phyloP scores from a whole-genome alignment of 306 rosid species.

The Pyrus betulifolia region DNA sequence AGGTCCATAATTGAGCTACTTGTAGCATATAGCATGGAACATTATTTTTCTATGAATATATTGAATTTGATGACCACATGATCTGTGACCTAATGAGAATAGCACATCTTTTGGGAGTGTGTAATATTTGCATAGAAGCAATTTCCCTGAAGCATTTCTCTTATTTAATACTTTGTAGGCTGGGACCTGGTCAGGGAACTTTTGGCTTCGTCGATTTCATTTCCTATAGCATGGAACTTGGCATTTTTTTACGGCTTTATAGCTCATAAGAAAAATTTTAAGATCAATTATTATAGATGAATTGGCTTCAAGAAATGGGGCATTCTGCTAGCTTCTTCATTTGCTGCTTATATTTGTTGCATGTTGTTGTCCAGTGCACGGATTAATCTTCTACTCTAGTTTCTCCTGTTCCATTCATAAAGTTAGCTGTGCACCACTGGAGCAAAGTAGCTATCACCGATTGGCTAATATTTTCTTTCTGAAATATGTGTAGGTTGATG shows the following conservation, averaged over 20 bases:
- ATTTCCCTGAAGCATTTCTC: neutral
- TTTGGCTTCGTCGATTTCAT: neutral
- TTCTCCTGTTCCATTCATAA: neutral
- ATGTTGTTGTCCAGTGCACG: neutral
- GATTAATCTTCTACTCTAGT: neutral
- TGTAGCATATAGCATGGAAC: neutral
- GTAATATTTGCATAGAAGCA: neutral
- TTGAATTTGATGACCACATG: neutral
- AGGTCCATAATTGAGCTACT: conserved; percentile 2
- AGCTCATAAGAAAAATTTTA: neutral
- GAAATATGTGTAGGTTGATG: conserved; percentile 77
- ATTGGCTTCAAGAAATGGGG: neutral
- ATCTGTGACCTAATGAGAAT: neutral
- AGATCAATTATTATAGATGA: neutral
- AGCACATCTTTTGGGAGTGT: neutral
- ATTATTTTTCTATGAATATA: neutral
- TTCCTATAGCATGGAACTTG: neutral
- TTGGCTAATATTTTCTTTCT: conserved; percentile 10
- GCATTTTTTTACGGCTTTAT: neutral
- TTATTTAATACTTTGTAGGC: neutral
- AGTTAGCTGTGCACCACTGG: neutral
- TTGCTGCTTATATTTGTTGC: neutral
- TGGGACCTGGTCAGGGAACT: neutral
- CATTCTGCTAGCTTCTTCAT: neutral
- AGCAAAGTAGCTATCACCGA: neutral